These are phyloP conservation scores for Sonneratia alba DNA, from an alignment of 345 rosid species.

Conservation along the genomic window DNA sequence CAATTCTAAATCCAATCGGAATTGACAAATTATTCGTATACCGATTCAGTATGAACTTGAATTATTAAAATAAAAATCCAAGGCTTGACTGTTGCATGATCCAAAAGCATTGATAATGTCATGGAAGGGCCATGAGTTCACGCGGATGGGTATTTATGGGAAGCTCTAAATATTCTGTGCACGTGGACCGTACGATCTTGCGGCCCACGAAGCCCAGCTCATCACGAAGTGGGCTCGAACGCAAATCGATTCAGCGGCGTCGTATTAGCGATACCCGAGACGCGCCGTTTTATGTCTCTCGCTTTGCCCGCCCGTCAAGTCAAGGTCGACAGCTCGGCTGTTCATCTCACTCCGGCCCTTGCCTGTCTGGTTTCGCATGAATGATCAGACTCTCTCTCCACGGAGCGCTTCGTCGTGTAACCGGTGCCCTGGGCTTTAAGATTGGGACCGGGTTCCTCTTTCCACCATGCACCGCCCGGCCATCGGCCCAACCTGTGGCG, in stretches of 20 bases:
- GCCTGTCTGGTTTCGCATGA: neutral
- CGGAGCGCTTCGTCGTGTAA: neutral
- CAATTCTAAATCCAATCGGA: no score
- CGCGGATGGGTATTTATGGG: no score
- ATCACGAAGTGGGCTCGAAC: neutral
- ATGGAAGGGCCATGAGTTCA: no score
- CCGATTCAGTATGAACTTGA: no score
- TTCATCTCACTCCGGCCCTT: neutral
- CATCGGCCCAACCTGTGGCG: constrained; percentile 22
- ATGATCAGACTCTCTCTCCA: neutral
- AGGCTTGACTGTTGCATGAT: no score
- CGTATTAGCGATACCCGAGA: neutral
- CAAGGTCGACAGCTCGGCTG: neutral
- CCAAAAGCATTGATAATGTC: no score
- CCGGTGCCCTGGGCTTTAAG: neutral
- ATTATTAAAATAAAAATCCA: no score
- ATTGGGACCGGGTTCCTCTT: neutral
- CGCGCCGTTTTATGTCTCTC: neutral
- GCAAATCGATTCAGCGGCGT: neutral
- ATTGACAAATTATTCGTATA: no score
- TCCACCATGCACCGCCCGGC: constrained; percentile 7
- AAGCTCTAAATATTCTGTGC: neutral
- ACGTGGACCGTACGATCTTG: neutral
- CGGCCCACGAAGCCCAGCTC: neutral
- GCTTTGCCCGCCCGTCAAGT: neutral